Conservation (phyloP, 495 filamentous ascomycete species). For the Tuber brumale region DNA sequence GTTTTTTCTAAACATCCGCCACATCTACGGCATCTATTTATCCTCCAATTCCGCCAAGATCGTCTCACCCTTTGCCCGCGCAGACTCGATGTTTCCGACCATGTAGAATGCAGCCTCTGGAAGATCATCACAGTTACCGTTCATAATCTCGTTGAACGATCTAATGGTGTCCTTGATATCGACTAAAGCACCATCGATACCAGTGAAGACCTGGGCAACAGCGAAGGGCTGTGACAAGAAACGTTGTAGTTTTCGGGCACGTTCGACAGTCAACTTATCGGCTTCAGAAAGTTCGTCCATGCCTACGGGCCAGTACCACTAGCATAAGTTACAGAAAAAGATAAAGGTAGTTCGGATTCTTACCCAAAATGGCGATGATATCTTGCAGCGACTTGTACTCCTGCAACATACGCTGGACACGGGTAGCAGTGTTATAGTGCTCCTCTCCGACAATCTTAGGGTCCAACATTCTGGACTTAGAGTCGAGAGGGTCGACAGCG, state of each 20-base stretch:
- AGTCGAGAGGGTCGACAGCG: conserved; percentile 98
- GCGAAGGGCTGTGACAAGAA: conserved; percentile 99
- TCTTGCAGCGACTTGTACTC: conserved; percentile 99
- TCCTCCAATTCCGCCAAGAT: conserved; percentile 88
- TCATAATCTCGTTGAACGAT: conserved; percentile 96
- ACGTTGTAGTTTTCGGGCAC: conserved; percentile 98
- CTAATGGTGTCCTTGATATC: conserved; percentile 96
- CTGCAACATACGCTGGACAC: conserved; percentile 97
- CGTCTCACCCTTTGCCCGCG: conserved; percentile 97
- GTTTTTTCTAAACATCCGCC: background rate
- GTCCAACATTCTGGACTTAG: conserved; percentile 99
- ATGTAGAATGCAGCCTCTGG: conserved; percentile 61
- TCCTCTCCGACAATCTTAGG: conserved; percentile 95
- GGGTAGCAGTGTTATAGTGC: conserved; percentile 90
- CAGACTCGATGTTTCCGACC: conserved; percentile 93
- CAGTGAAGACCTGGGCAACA: conserved; percentile 64
- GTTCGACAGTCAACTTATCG: conserved; percentile 89
- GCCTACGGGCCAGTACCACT: background rate
- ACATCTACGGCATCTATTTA: conserved; percentile 23
- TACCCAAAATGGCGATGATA: conserved; percentile 99
- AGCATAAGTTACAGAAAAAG: conserved; percentile 45
- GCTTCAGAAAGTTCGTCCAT: conserved; percentile 2
- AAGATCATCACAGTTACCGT: conserved; percentile 89
- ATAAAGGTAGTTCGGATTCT: conserved; percentile 97
- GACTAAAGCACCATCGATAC: conserved; percentile 96